Percentiles rank a stretch among this genome's conserved stretches.
Evolutionary conservation across 1,139 yeast species (phyloP).

Genomic region (Yamadazyma friedrichii): DNA sequence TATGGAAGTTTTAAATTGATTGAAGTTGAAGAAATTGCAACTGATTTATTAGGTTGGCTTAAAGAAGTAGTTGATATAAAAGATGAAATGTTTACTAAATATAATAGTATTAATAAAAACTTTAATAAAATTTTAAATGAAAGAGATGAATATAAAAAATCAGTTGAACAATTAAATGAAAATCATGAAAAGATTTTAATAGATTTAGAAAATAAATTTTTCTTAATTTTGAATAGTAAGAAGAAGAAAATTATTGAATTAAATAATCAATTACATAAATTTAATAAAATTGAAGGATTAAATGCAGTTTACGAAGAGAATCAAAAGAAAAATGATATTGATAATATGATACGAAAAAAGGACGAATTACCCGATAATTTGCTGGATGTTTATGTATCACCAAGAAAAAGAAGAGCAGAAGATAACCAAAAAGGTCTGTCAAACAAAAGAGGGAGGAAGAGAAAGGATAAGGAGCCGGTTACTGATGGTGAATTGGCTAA

Average conservation of each 20-base stretch:
- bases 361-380: conserved; percentile 19
- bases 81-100: conserved; percentile 1
- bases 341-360: conserved; percentile 18
- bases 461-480: background rate
- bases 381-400: conserved; percentile 16
- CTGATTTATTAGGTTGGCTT: conserved; percentile 15
- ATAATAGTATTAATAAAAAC: background rate
- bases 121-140: conserved; percentile 5
- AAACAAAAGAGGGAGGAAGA: background rate
- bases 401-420: conserved; percentile 5
- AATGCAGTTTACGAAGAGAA: conserved; percentile 22
- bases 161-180: conserved; percentile 5
- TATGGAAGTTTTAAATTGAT: conserved; percentile 12
- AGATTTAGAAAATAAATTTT: conserved; percentile 38
- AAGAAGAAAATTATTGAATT: conserved; percentile 37
- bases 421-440: background rate
- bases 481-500: conserved; percentile 6
- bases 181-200: conserved; percentile 28
- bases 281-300: conserved; percentile 17
- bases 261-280: conserved; percentile 1
- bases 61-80: conserved; percentile 8
- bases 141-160: conserved; percentile 10
- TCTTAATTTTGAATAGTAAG: conserved; percentile 35
- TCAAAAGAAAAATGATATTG: conserved; percentile 20
- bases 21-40: conserved; percentile 10